These are phyloP conservation scores for Gnomoniopsis sp. DNA, from an alignment of 2,329 filamentous ascomycete genomes.

Conservation along the genomic window DNA sequence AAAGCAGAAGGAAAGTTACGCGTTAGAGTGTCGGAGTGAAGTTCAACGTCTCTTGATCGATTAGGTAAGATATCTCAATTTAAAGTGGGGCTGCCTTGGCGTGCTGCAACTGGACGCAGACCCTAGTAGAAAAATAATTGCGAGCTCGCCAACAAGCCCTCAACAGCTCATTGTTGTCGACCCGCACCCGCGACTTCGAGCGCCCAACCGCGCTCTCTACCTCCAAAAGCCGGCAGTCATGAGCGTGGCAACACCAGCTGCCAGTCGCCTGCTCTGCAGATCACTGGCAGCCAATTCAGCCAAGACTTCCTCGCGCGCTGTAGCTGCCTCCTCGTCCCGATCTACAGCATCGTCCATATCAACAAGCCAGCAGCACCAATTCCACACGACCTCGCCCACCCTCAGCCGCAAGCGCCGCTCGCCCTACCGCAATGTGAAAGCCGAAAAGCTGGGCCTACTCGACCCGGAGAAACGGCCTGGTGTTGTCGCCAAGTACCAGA, in stretches of 20 bases:
- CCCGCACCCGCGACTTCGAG: neutral
- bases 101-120: too few relatives aligned
- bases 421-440: conserved; percentile 51
- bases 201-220: conserved; percentile 1
- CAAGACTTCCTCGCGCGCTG: conserved; percentile 20
- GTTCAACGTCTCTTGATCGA: too few relatives aligned
- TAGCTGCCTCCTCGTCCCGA: conserved; percentile 18
- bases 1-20: neutral
- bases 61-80: too few relatives aligned
- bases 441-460: conserved; percentile 48
- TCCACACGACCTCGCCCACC: conserved; percentile 50
- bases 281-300: conserved; percentile 37
- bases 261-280: conserved; percentile 50
- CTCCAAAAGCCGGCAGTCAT: conserved; percentile 35
- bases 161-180: neutral
- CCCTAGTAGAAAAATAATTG: neutral
- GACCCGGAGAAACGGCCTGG: conserved; percentile 26
- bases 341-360: conserved; percentile 19
- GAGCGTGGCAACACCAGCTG: conserved; percentile 51
- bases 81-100: too few relatives aligned
- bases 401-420: conserved; percentile 39
- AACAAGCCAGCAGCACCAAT: conserved; percentile 33
- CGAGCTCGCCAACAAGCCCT: conserved; percentile 15
- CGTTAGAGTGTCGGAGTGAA: neutral
- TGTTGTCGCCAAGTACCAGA: conserved; percentile 41